phyloP scores from a whole-genome alignment of 768 basidiomycete genomes.

The Boletus sp. region DNA sequence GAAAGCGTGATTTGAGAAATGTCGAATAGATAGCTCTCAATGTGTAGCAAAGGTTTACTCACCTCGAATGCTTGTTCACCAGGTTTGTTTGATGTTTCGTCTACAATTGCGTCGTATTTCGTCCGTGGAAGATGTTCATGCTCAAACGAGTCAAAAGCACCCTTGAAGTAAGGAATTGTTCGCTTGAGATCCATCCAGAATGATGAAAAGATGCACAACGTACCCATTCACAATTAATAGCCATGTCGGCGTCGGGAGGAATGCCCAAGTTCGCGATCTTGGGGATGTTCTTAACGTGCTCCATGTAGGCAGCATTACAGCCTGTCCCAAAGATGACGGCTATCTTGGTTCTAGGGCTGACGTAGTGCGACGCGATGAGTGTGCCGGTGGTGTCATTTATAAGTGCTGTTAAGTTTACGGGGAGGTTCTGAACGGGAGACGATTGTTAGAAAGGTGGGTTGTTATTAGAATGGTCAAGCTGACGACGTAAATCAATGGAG shows the following conservation, averaged over 20 bases:
- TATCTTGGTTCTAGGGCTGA: slow-evolving; percentile 86
- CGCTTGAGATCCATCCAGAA: background rate
- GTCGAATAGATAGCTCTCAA: background rate
- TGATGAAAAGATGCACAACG: slow-evolving; percentile 15
- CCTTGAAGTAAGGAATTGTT: slow-evolving; percentile 43
- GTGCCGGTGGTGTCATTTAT: slow-evolving; percentile 99
- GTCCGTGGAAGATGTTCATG: slow-evolving; percentile 95
- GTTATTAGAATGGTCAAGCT: background rate
- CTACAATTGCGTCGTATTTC: slow-evolving; percentile 90
- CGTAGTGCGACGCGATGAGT: slow-evolving; percentile 94
- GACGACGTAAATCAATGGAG: background rate
- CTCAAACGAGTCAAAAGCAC: slow-evolving; percentile 94
- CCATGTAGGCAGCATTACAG: slow-evolving; percentile 98
- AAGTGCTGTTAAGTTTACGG: slow-evolving; percentile 77
- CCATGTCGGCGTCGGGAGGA: slow-evolving; percentile 69
- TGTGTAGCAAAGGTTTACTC: slow-evolving; percentile 5
- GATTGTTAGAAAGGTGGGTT: background rate
- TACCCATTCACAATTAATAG: slow-evolving; percentile 97
- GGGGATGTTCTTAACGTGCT: slow-evolving; percentile 77
- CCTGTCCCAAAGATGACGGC: slow-evolving; percentile 98
- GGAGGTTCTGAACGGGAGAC: slow-evolving; percentile 59
- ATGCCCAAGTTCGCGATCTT: slow-evolving; percentile 81
- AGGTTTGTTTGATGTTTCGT: slow-evolving; percentile 94
- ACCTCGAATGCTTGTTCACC: slow-evolving; percentile 94
- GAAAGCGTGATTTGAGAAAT: background rate